A percentile compares a stretch with the other conserved stretches of the same genome.
phyloP scores from a whole-genome alignment of 257 asterid genomes.

The Rubia yunnanensis region DNA sequence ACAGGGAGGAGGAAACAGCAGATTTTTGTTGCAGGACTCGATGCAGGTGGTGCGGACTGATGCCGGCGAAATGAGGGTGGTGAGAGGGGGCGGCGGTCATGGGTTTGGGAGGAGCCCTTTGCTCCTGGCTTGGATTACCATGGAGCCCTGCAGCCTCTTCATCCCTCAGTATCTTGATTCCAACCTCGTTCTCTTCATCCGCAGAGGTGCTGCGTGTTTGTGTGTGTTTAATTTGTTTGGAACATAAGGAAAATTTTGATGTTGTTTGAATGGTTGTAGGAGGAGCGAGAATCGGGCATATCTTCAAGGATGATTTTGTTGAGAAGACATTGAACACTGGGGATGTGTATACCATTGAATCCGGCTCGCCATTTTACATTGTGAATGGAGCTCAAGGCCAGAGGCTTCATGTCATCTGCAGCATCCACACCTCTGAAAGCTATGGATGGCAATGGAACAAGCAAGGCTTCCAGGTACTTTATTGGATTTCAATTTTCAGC shows the following conservation, averaged over 20 bases:
- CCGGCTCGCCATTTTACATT: conserved; percentile 81
- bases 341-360: conserved; percentile 58
- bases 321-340: conserved; percentile 56
- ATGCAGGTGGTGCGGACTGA: conserved; percentile 47
- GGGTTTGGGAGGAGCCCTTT: conserved; percentile 24
- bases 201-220: conserved; percentile 36
- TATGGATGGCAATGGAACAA: conserved; percentile 29
- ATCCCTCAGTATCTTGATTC: conserved; percentile 87
- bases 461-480: conserved; percentile 45
- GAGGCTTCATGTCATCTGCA: conserved; percentile 61
- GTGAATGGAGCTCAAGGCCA: conserved; percentile 54
- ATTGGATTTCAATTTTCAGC: not conserved
- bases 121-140: conserved; percentile 68
- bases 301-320: conserved; percentile 61
- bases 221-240: not conserved
- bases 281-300: conserved; percentile 64
- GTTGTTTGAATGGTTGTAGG: conserved; percentile 33
- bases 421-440: conserved; percentile 52
- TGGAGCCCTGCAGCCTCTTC: conserved; percentile 75
- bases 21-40: conserved; percentile 51
- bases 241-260: too few species aligned
- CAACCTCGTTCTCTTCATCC: conserved; percentile 56
- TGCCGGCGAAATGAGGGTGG: conserved; percentile 67
- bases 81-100: conserved; percentile 26
- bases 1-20: conserved; percentile 22